Evolutionary conservation across 345 rosid species (phyloP).

Genomic region (Schrenkiella parvula): DNA sequence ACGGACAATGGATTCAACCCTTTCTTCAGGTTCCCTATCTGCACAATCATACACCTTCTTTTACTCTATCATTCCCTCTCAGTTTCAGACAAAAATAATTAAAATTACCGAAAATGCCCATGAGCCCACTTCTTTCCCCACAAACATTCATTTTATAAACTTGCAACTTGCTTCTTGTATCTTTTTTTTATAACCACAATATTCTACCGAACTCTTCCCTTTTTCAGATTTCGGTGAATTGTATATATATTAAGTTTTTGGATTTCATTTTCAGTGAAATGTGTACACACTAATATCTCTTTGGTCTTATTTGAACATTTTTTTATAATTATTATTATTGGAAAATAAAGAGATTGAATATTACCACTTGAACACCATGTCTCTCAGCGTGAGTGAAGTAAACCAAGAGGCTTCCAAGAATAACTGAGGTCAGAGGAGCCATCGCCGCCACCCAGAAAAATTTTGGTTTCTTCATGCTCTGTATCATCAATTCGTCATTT

Average conservation of each 20-base stretch:
- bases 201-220: background rate
- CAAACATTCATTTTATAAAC: background rate
- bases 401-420: constrained; percentile 82
- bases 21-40: constrained; percentile 83
- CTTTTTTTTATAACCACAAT: constrained; percentile 17
- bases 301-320: background rate
- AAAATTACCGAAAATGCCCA: background rate
- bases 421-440: constrained; percentile 85
- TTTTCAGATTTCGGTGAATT: background rate
- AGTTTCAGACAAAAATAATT: background rate
- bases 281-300: background rate
- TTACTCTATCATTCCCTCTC: constrained; percentile 8
- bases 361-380: constrained; percentile 94
- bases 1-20: constrained; percentile 79
- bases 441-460: constrained; percentile 89
- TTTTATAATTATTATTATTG: background rate
- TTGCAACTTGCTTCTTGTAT: constrained; percentile 19
- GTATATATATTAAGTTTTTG: background rate
- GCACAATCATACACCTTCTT: constrained; percentile 17
- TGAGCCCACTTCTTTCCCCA: constrained; percentile 4
- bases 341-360: background rate
- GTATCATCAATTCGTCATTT: background rate
- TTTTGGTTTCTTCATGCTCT: constrained; percentile 71
- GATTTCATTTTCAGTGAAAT: background rate
- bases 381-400: constrained; percentile 84